Conservation (phyloP, 228 moss, liverwort and hornwort genomes). For the Sphagnum fallax region DNA sequence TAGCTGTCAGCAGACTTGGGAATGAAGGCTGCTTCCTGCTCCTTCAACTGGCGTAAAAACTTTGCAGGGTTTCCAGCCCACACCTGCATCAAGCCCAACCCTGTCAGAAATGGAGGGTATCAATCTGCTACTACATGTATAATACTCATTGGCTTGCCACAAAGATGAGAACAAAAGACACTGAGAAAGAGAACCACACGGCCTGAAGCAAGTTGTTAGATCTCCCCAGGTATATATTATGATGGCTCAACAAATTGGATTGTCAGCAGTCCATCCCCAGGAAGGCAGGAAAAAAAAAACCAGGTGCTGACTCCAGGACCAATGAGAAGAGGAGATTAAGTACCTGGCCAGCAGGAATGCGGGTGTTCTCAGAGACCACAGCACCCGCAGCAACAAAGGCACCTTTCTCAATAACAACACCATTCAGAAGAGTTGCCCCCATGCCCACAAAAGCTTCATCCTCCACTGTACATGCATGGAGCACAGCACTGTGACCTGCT, state of each 20-base stretch:
- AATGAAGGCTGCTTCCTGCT: constrained; percentile 72
- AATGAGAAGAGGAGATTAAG: neutral
- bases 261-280: neutral
- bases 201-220: neutral
- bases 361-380: constrained; percentile 65
- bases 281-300: neutral
- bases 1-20: constrained; percentile 76
- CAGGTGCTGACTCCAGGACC: neutral
- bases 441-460: constrained; percentile 93
- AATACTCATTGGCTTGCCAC: neutral
- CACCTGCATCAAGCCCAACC: constrained; percentile 27
- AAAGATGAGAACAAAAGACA: no score
- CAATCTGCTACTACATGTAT: neutral
- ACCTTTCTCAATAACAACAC: constrained; percentile 83
- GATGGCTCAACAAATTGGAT: neutral
- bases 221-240: neutral
- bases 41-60: constrained; percentile 64
- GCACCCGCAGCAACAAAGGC: constrained; percentile 90
- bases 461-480: constrained; percentile 90
- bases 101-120: neutral
- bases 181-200: neutral
- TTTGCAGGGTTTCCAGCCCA: constrained; percentile 98
- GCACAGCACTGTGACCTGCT: constrained; percentile 77
- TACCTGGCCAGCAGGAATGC: constrained; percentile 83
- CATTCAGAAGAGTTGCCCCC: constrained; percentile 84